Evolutionary conservation across 768 basidiomycete genomes (phyloP), one percentile per base, ranked within the genome.

Genomic region (Coprinopsis cinerea): DNA sequence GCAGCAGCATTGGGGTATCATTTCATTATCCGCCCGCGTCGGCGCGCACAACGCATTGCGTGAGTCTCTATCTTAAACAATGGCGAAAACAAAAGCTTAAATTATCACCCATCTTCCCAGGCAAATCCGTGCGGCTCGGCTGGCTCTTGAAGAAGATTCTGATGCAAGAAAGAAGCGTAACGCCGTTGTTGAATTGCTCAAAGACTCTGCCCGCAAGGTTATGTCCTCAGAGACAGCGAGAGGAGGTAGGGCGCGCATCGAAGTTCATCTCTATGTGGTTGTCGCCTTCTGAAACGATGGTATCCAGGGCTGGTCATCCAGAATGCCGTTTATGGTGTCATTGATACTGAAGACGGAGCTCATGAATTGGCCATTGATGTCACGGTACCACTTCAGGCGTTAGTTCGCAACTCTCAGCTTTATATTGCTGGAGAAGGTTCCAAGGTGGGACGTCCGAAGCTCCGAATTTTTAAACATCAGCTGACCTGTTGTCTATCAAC

Each of bases 381-480:
- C 34, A 90, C 86, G 3, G 70, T 88, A 36, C 80, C 92, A 4
- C 62, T 94, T 44, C 92, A 93, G 68, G 82, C 87, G 17, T 71
- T 93, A 18, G 88, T 95, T 44, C 76, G 79, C 57, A 77, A 83
- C 55, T 85, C 85, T 32, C 88, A 90, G 60, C 61, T 96, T 44
- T 78, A 82, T 60, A 83, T 94, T 53, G 81, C 91, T 35, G 81
- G 81, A 45, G 83, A 82, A 40, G 73, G 83, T 58, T 72, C 79
- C 41, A 95, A 94, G 77, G 87, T 89, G 60, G 26, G 26, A n/a
- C n/a, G n/a, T 25, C n/a, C 32, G 23, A 15, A 44, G 48, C 42
- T 35, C 37, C 47, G 25, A 13, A 11, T 51, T 30, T 46, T 22
- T 55, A 56, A 48, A 17, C 11, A 43, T 23, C 41, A 43, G 23